Conservation (phyloP, 176 grass and related monocot species). For the Oryza brachyantha region DNA sequence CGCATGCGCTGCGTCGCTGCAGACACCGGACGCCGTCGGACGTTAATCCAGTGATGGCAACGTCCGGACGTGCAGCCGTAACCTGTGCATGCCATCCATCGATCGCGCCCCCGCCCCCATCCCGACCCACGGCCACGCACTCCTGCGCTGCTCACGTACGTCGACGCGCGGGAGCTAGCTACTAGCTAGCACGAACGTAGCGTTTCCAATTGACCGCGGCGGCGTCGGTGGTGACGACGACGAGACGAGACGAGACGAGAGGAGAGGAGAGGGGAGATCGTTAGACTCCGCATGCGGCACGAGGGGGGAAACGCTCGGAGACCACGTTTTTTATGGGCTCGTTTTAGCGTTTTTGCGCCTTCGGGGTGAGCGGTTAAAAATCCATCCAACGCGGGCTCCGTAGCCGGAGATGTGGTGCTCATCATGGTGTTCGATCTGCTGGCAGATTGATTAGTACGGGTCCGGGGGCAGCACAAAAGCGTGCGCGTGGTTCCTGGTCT, state of each 20-base stretch:
- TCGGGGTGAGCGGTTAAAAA: constrained; percentile 1
- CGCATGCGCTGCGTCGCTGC: not conserved
- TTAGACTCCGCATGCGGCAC: not conserved
- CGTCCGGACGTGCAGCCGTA: not conserved
- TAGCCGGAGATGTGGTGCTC: not conserved
- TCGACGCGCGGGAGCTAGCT: not conserved
- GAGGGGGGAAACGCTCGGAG: not conserved
- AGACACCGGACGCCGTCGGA: not conserved
- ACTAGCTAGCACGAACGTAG: too few species aligned
- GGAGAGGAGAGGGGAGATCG: not conserved
- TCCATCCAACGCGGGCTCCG: constrained; percentile 21
- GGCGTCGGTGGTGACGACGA: constrained; percentile 22
- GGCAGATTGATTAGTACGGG: not conserved
- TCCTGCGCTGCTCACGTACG: not conserved
- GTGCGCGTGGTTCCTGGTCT: not conserved
- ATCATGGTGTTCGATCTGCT: not conserved
- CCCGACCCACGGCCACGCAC: not conserved
- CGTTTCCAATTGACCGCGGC: constrained; percentile 24
- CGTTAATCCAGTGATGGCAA: not conserved
- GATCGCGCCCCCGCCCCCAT: not conserved
- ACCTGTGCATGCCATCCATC: not conserved
- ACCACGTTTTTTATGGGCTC: not conserved
- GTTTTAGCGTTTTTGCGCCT: not conserved
- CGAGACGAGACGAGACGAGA: not conserved
- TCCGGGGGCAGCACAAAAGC: not conserved